A percentile compares a stretch with the other conserved stretches of the same genome.
Conservation (phyloP, 2,329 filamentous ascomycete genomes). For the Orbilia oligospora region DNA sequence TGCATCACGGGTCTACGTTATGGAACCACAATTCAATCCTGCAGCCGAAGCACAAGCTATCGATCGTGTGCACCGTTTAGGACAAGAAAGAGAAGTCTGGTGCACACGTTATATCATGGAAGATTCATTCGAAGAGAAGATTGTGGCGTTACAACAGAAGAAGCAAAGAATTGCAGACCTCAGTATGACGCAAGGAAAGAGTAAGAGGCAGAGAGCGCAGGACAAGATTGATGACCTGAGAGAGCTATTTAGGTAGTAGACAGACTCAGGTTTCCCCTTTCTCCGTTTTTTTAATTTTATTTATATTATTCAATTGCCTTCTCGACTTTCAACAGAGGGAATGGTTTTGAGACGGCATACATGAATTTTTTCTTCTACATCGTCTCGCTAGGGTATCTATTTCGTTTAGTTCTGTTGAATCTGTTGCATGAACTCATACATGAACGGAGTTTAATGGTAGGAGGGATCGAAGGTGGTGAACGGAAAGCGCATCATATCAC, state of each 20-base stretch:
- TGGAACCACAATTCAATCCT: constrained; percentile 99
- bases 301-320: neutral
- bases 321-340: constrained; percentile 7
- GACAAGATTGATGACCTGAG: constrained; percentile 59
- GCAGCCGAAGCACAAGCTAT: constrained; percentile 94
- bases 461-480: neutral
- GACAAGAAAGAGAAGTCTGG: constrained; percentile 89
- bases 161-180: constrained; percentile 92
- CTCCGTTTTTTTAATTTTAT: neutral
- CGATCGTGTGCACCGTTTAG: constrained; percentile 88
- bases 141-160: constrained; percentile 88
- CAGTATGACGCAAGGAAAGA: constrained; percentile 80
- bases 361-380: neutral
- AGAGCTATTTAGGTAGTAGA: constrained; percentile 53
- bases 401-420: neutral
- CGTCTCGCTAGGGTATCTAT: constrained; percentile 4
- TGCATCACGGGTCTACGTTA: constrained; percentile 86
- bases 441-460: constrained; percentile 27
- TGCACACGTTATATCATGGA: constrained; percentile 82
- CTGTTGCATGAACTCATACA: constrained; percentile 12
- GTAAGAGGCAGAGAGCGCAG: constrained; percentile 53
- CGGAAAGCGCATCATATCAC: constrained; percentile 3
- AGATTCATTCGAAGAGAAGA: constrained; percentile 90
- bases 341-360: neutral
- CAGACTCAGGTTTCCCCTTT: neutral